Conservation (phyloP, 1,284 basidiomycete genomes). For the Ganoderma boninense region DNA sequence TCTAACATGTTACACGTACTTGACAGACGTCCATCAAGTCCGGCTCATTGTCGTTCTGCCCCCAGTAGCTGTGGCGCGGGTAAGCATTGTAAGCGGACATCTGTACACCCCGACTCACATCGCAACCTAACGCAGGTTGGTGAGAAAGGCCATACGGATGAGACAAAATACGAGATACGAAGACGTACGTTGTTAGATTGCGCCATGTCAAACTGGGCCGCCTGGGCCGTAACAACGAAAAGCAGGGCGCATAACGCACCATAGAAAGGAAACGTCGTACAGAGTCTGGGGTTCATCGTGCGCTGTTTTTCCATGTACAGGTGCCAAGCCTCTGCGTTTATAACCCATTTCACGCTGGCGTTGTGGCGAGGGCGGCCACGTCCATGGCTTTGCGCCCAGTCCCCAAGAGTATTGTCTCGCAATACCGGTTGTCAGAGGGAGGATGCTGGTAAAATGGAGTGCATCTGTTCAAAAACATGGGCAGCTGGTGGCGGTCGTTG, state of each 20-base stretch:
- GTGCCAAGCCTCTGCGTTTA: neutral
- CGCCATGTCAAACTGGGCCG: conserved; percentile 34
- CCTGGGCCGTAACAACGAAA: conserved; percentile 20
- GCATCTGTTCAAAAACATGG: neutral
- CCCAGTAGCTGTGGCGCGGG: conserved; percentile 20
- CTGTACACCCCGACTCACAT: neutral
- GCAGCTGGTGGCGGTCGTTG: neutral
- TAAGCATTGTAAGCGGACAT: neutral
- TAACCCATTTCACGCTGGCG: neutral
- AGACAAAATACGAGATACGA: neutral
- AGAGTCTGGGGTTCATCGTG: neutral
- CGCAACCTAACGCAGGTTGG: neutral
- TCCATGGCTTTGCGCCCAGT: neutral
- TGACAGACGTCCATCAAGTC: conserved; percentile 4
- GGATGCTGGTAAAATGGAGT: neutral
- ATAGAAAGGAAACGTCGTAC: neutral
- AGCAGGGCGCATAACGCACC: conserved; percentile 22
- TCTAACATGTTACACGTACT: neutral
- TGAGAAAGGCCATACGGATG: neutral
- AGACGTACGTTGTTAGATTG: conserved; percentile 39
- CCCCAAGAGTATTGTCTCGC: neutral
- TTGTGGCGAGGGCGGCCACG: neutral
- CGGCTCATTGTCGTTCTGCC: conserved; percentile 3
- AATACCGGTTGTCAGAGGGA: neutral
- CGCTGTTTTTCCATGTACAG: neutral